Conservation (phyloP, 2,329 filamentous ascomycete species). For the Lachnellula cervina region DNA sequence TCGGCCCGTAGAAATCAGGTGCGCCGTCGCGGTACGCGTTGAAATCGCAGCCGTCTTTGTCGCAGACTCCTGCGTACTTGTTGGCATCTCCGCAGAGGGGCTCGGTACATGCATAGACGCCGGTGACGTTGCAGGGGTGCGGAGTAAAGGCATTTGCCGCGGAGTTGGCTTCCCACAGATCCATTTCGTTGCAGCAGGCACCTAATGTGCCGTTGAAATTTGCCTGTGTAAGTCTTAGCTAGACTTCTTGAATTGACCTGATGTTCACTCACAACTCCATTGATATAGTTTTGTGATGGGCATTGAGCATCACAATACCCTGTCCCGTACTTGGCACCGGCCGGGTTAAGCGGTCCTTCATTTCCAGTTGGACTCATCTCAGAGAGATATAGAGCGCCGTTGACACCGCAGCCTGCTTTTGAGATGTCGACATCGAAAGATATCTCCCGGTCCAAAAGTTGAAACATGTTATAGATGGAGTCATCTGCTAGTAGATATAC, state of each 20-base stretch:
- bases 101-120: conserved; percentile 38
- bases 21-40: conserved; percentile 55
- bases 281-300: conserved; percentile 38
- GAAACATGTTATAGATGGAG: conserved; percentile 59
- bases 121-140: conserved; percentile 46
- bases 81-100: conserved; percentile 31
- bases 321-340: conserved; percentile 55
- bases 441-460: conserved; percentile 61
- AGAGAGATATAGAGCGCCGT: conserved; percentile 64
- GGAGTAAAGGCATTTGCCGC: conserved; percentile 54
- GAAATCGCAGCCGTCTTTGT: conserved; percentile 56
- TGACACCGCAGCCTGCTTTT: conserved; percentile 61
- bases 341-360: conserved; percentile 45
- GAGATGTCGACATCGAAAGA: conserved; percentile 68
- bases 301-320: conserved; percentile 34
- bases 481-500: conserved; percentile 15
- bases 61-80: conserved; percentile 44
- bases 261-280: conserved; percentile 38
- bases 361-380: conserved; percentile 61
- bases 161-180: conserved; percentile 59
- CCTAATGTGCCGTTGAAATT: conserved; percentile 47
- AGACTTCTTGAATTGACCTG: background rate
- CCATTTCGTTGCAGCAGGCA: conserved; percentile 62
- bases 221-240: conserved; percentile 31
- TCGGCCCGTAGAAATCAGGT: conserved; percentile 49